phyloP scores from a whole-genome alignment of 768 basidiomycete genomes.

The Russula virescens region DNA sequence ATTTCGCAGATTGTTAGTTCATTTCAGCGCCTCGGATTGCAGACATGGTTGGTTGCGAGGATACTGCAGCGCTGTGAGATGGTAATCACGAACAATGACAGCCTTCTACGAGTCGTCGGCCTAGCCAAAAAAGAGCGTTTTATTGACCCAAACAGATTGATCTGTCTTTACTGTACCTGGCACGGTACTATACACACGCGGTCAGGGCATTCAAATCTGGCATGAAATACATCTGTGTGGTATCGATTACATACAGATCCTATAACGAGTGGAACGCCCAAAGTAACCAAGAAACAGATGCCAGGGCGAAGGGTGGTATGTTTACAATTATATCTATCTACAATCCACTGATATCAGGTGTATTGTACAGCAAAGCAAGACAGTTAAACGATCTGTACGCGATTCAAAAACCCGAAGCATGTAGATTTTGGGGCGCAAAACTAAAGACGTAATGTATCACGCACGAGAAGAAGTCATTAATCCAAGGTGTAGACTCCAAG shows the following conservation, averaged over 20 bases:
- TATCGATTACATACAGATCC: conserved; percentile 5
- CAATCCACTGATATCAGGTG: neutral
- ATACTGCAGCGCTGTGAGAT: neutral
- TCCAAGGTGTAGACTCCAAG: conserved; percentile 14
- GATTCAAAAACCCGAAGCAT: neutral
- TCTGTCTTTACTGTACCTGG: too few species aligned
- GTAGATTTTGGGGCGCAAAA: neutral
- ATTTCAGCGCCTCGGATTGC: neutral
- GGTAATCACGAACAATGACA: neutral
- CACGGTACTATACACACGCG: too few species aligned
- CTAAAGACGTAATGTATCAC: neutral
- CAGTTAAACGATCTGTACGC: neutral
- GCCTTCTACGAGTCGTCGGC: too few species aligned
- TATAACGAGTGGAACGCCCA: conserved; percentile 6
- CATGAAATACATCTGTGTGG: neutral
- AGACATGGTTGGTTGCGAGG: neutral
- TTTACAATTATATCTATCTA: conserved; percentile 8
- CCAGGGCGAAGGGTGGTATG: neutral
- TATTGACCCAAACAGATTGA: too few species aligned
- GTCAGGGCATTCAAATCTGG: neutral
- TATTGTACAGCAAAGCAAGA: neutral
- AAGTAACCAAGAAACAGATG: conserved; percentile 6
- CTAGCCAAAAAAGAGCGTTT: too few species aligned
- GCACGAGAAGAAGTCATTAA: conserved; percentile 11
- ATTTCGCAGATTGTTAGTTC: too few species aligned